A percentile compares a stretch with the other conserved stretches of the same genome.
Evolutionary conservation across 495 filamentous ascomycete species (phyloP).

Genomic region (Penicillium crystallinum): DNA sequence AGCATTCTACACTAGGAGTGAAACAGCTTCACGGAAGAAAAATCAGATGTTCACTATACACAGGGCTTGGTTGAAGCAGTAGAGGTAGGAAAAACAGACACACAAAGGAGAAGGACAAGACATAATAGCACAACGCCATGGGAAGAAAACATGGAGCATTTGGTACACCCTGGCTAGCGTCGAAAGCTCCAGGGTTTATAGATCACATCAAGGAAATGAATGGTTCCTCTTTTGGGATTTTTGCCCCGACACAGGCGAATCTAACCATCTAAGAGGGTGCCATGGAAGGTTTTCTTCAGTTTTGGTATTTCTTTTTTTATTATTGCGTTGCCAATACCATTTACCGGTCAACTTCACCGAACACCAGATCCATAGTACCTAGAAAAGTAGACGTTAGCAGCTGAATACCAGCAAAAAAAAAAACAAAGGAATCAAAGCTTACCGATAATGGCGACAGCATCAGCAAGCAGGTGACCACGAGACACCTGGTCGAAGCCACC

Average conservation of each 20-base stretch:
- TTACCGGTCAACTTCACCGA: constrained; percentile 67
- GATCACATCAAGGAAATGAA: constrained; percentile 13
- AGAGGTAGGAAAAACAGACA: constrained; percentile 11
- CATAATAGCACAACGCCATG: constrained; percentile 35
- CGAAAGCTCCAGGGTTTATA: constrained; percentile 16
- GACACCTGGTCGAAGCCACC: constrained; percentile 88
- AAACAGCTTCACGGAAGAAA: constrained; percentile 7
- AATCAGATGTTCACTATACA: constrained; percentile 32
- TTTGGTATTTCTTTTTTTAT: constrained; percentile 23
- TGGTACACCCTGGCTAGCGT: constrained; percentile 24
- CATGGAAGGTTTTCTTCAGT: constrained; percentile 20
- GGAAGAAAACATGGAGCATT: constrained; percentile 27
- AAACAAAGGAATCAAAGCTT: constrained; percentile 8
- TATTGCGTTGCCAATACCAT: constrained; percentile 20
- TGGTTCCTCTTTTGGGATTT: constrained; percentile 12
- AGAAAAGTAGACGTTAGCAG: constrained; percentile 9
- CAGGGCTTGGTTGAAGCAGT: constrained; percentile 25
- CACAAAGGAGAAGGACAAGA: constrained; percentile 24
- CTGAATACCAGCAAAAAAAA: not conserved
- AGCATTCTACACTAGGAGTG: not conserved
- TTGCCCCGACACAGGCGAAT: constrained; percentile 11
- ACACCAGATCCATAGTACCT: constrained; percentile 82
- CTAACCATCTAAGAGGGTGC: constrained; percentile 21
- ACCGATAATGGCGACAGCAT: constrained; percentile 95
- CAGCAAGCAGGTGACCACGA: constrained; percentile 87